Percentiles rank a stretch among this genome's conserved stretches.
These are phyloP conservation scores for Selaginella tamariscina DNA, from an alignment of 75 land plant species.

Conservation along the genomic window DNA sequence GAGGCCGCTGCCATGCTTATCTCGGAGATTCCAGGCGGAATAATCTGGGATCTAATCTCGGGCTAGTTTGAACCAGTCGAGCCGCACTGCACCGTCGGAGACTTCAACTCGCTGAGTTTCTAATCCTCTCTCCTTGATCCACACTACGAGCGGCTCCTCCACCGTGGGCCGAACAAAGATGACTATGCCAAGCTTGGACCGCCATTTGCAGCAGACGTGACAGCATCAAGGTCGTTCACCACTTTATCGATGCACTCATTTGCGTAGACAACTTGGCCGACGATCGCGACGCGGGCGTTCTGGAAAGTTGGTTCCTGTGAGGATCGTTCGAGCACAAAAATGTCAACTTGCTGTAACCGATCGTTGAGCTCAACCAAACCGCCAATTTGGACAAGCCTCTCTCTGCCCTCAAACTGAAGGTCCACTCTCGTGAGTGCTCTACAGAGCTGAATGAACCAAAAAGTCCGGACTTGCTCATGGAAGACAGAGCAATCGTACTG, in stretches of 20 bases:
- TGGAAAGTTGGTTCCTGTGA: constrained; percentile 1
- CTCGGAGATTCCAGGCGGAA: not conserved
- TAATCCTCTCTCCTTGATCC: constrained; percentile 3
- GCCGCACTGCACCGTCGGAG: constrained; percentile 4
- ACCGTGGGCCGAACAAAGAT: constrained; percentile 3
- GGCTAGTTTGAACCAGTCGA: constrained; percentile 3
- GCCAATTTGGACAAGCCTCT: constrained; percentile 3
- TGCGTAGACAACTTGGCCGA: not conserved
- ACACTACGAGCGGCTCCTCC: constrained; percentile 4
- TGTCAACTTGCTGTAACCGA: constrained; percentile 1
- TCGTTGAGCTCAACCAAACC: not conserved
- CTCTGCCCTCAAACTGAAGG: constrained; percentile 1
- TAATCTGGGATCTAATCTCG: constrained; percentile 3
- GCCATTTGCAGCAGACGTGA: constrained; percentile 3
- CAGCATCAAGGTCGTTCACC: constrained; percentile 3
- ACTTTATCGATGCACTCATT: constrained; percentile 2
- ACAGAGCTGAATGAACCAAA: constrained; percentile 1
- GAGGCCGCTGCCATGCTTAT: constrained; percentile 1
- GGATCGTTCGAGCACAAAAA: constrained; percentile 1
- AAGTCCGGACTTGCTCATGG: too few species aligned
- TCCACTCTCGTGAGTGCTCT: not conserved
- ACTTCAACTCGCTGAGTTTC: constrained; percentile 3
- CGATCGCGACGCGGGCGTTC: constrained; percentile 2
- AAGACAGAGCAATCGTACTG: too few species aligned
- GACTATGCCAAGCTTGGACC: constrained; percentile 1